Percentiles rank a stretch among this genome's conserved stretches.
Evolutionary conservation across 2,329 filamentous ascomycete species (phyloP).

Genomic region (Pseudocercospora fuligena): DNA sequence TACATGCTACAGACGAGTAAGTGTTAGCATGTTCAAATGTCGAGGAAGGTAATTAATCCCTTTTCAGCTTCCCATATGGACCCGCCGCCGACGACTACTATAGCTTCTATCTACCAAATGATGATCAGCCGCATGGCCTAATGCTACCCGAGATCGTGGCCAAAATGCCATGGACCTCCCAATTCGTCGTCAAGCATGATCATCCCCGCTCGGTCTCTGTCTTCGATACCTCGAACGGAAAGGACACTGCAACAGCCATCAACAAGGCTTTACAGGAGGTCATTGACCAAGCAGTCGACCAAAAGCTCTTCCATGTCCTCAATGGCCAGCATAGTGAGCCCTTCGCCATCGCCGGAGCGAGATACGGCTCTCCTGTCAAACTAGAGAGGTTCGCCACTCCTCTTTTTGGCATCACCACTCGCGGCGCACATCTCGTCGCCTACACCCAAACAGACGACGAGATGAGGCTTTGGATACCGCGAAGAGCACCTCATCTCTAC

Average conservation of each 20-base stretch:
- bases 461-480: constrained; percentile 81
- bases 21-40: background rate
- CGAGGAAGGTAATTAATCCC: background rate
- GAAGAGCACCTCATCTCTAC: constrained; percentile 74
- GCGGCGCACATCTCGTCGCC: constrained; percentile 79
- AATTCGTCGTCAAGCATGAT: constrained; percentile 59
- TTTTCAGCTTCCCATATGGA: constrained; percentile 49
- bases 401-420: constrained; percentile 74
- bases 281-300: constrained; percentile 54
- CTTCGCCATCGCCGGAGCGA: constrained; percentile 72
- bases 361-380: constrained; percentile 66
- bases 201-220: constrained; percentile 29
- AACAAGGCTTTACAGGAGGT: constrained; percentile 66
- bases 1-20: constrained; percentile 22
- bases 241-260: constrained; percentile 63
- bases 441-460: constrained; percentile 62
- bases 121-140: constrained; percentile 64
- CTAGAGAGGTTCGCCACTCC: constrained; percentile 75
- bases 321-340: constrained; percentile 77
- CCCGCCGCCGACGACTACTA: constrained; percentile 55
- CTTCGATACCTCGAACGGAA: constrained; percentile 58
- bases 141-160: constrained; percentile 66
- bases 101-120: constrained; percentile 69
- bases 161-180: constrained; percentile 55
- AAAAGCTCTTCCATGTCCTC: constrained; percentile 72